Evolutionary conservation across 148 eudicot species (phyloP), one percentile per base, ranked within the genome.

Genomic region (Hydrangea macrophylla): DNA sequence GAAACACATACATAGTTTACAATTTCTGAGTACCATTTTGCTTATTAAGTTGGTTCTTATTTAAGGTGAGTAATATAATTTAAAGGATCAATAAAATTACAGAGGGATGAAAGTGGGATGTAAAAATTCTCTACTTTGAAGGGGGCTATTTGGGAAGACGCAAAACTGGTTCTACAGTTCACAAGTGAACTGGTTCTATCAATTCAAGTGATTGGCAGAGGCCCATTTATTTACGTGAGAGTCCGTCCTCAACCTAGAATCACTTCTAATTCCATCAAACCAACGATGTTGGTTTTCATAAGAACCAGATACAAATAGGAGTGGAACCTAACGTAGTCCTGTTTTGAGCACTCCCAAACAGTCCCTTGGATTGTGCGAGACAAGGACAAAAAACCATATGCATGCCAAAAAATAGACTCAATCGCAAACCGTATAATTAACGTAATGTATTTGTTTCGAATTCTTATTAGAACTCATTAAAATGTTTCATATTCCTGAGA

Each of bases 91-190:
- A n/a, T 23, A 33, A 33, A 32, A 33, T 35, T 10, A 58, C 8
- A 15, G 1, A 7, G 8, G 17, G n/a, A 18, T 22, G 23, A 20
- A 25, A 60, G 35, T 60, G 63, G 35, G 42, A n/a, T 37, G n/a
- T 60, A 26, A 60, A 60, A 60, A 42, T 18, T 28, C 36, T 20
- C 42, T n/a, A n/a, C n/a, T n/a, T n/a, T n/a, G n/a, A n/a, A n/a
- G n/a, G n/a, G n/a, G n/a, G n/a, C n/a, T n/a, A n/a, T n/a, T n/a
- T n/a, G n/a, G n/a, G n/a, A n/a, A n/a, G n/a, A n/a, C n/a, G n/a
- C n/a, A n/a, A n/a, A n/a, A n/a, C n/a, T n/a, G n/a, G n/a, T n/a
- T n/a, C n/a, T n/a, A n/a, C n/a, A n/a, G n/a, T n/a, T n/a, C n/a
- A n/a, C n/a, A n/a, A n/a, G n/a, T n/a, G n/a, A n/a, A n/a, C n/a